phyloP scores from a whole-genome alignment of 805 yeast genomes.

The Wickerhamiella cacticola region DNA sequence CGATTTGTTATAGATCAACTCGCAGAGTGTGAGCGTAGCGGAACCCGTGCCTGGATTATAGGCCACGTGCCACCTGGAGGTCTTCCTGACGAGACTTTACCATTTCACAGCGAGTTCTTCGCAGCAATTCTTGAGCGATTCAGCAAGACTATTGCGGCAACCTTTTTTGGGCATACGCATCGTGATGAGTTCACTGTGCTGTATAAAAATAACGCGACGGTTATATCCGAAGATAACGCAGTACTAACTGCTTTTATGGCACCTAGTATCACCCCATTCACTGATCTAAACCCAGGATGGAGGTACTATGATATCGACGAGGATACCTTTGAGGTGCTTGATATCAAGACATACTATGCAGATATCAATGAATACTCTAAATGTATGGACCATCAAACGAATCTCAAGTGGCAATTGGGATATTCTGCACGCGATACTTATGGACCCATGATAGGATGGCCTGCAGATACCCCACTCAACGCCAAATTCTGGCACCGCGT shows the following conservation, averaged over 20 bases:
- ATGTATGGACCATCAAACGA: constrained; percentile 16
- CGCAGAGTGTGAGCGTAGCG: constrained; percentile 43
- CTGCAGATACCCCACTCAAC: constrained; percentile 45
- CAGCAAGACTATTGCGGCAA: constrained; percentile 52
- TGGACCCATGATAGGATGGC: constrained; percentile 40
- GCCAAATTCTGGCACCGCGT: constrained; percentile 58
- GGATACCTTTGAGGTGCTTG: constrained; percentile 47
- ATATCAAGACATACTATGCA: constrained; percentile 46
- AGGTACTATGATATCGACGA: constrained; percentile 58
- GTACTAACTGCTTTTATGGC: constrained; percentile 51
- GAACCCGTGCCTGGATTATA: constrained; percentile 61
- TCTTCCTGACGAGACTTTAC: constrained; percentile 46
- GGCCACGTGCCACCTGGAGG: constrained; percentile 51
- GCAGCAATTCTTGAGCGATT: constrained; percentile 51
- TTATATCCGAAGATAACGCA: constrained; percentile 35
- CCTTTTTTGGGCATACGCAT: constrained; percentile 64
- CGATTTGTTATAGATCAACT: constrained; percentile 50
- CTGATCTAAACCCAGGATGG: constrained; percentile 56
- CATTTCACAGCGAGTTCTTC: constrained; percentile 46
- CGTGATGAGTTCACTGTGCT: constrained; percentile 52
- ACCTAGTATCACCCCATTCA: constrained; percentile 53
- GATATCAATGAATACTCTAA: constrained; percentile 38
- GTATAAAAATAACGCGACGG: constrained; percentile 41
- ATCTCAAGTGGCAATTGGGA: constrained; percentile 50
- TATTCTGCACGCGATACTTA: constrained; percentile 54